A percentile compares a stretch with the other conserved stretches of the same genome.
These are phyloP conservation scores for Paraphoma sp. DNA, from an alignment of 2,329 filamentous ascomycete genomes.

Conservation along the genomic window DNA sequence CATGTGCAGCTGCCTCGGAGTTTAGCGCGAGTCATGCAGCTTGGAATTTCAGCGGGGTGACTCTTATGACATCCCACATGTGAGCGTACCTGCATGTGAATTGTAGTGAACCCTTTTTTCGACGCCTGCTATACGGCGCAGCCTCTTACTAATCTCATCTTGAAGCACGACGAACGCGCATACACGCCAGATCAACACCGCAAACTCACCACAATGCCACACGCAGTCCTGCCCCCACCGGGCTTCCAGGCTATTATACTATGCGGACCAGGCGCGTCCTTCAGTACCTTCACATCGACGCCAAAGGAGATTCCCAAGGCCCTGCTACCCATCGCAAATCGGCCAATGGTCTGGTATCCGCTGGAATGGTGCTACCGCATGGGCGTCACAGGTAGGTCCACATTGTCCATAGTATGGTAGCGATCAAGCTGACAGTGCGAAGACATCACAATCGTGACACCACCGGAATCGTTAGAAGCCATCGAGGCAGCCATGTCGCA, in stretches of 20 bases:
- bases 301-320: slow-evolving; percentile 84
- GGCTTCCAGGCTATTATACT: slow-evolving; percentile 84
- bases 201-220: slow-evolving; percentile 66
- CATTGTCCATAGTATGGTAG: neutral
- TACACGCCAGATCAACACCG: neutral
- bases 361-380: slow-evolving; percentile 85
- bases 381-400: slow-evolving; percentile 69
- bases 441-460: slow-evolving; percentile 65
- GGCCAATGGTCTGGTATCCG: slow-evolving; percentile 90
- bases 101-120: neutral
- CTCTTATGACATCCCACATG: slow-evolving; percentile 16
- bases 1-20: slow-evolving; percentile 8
- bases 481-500: slow-evolving; percentile 75
- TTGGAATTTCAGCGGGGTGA: slow-evolving; percentile 24
- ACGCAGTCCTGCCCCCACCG: slow-evolving; percentile 75
- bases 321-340: slow-evolving; percentile 80
- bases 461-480: slow-evolving; percentile 65
- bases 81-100: slow-evolving; percentile 15
- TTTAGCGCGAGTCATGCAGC: slow-evolving; percentile 19
- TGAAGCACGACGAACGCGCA: too few species aligned
- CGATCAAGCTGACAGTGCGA: slow-evolving; percentile 5
- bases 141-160: too few species aligned
- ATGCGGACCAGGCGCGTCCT: slow-evolving; percentile 81
- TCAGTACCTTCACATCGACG: slow-evolving; percentile 82
- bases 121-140: neutral